Base-by-base conservation (phyloP, 73 alveolate genomes). In the Stentor roeselii region DNA sequence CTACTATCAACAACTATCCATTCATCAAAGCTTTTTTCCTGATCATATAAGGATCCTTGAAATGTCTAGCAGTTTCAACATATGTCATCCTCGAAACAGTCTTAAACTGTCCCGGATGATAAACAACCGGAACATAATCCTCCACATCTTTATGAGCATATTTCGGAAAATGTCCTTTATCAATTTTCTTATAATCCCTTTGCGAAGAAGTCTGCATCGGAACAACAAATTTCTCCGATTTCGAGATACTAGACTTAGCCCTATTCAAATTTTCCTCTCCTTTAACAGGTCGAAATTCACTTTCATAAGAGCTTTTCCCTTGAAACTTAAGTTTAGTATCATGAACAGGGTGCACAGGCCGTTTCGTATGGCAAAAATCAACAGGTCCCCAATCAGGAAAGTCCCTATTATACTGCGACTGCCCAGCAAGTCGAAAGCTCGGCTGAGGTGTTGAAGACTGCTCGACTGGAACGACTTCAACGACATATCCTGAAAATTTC, bases 301-400 rank as follows among this genome's bases (percentile, higher is more conserved):
- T 11, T 21, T 50, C 67, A 67, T 67, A 67, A 67, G 80, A 67
- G 34, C 50, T 67, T 34, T 30, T 34, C 1, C 50, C 80, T 67
- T 21, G n/a, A 34, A 67, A 67, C 37, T 67, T 67, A 21, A 67
- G n/a, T 67, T 67, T 67, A 0, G 80, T 67, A 21, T 67, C 80
- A 67, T 67, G 80, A 21, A 21, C 21, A 30, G 37, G 80, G 11
- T 67, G 80, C 21, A 11, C 30, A 1, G 80, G 80, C 1, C 37
- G 41, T 67, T 67, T 67, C 34, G n/a, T 32, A 2, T 67, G 80
- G 0, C 14, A 21, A 21, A 30, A 21, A 1, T 67, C 80, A 30
- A 67, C 42, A 27, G 80, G 80, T 67, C 80, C 80, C 37, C 80
- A 67, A 67, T 67, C 34, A 2, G 80, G 80, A 67, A 30, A 67